Percentiles rank a stretch among this genome's conserved stretches.
Evolutionary conservation across 805 yeast species (phyloP).

Genomic region (Candida ortonii): DNA sequence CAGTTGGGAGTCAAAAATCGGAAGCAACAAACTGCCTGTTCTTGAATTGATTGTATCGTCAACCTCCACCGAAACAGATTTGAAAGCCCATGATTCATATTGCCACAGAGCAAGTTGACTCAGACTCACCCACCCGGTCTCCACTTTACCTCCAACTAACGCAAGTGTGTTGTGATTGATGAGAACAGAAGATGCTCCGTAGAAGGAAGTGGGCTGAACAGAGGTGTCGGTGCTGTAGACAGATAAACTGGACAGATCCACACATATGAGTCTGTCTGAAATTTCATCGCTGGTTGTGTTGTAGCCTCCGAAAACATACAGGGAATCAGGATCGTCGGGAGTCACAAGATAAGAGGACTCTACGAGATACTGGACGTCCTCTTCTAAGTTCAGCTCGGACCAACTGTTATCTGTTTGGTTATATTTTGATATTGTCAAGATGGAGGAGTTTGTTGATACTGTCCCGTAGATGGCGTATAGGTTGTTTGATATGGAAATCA

Average conservation of each 20-base stretch:
- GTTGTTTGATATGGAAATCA: conserved; percentile 16
- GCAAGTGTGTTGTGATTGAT: conserved; percentile 46
- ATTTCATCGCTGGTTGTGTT: conserved; percentile 24
- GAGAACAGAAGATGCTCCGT: conserved; percentile 45
- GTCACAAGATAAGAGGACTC: conserved; percentile 44
- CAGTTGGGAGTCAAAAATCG: conserved; percentile 40
- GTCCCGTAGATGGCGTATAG: conserved; percentile 28
- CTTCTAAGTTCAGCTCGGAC: conserved; percentile 19
- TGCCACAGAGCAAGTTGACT: conserved; percentile 74
- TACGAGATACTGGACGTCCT: conserved; percentile 20
- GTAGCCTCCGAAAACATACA: conserved; percentile 58
- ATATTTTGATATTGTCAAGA: conserved; percentile 13
- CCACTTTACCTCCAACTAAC: conserved; percentile 65
- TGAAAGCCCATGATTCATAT: conserved; percentile 65
- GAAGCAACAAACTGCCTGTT: conserved; percentile 49
- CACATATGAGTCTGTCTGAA: conserved; percentile 42
- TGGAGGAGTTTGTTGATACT: neutral
- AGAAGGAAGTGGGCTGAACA: conserved; percentile 55
- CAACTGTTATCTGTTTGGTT: conserved; percentile 22
- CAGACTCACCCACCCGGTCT: conserved; percentile 67
- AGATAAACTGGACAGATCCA: conserved; percentile 36
- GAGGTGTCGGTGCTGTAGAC: conserved; percentile 43
- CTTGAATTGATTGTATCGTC: conserved; percentile 50
- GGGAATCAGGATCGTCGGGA: conserved; percentile 33
- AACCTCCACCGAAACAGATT: conserved; percentile 32